These are phyloP conservation scores for Xerocomus cyaneibrunnescens DNA, from an alignment of 1,284 basidiomycete species.

Conservation along the genomic window DNA sequence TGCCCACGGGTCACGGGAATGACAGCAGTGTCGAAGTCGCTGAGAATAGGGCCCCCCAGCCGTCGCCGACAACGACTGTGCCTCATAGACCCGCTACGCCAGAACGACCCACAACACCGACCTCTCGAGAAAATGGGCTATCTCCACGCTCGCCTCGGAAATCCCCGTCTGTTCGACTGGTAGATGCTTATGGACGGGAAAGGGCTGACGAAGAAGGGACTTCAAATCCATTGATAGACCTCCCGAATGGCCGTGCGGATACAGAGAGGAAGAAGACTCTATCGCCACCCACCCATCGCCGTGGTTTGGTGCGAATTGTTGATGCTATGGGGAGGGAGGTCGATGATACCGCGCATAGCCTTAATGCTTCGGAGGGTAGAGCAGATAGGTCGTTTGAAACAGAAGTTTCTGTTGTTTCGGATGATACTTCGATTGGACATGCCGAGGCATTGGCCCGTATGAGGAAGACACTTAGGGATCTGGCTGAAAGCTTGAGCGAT, in stretches of 20 bases:
- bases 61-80: background rate
- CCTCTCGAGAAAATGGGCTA: constrained; percentile 26
- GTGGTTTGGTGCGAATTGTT: constrained; percentile 54
- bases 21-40: background rate
- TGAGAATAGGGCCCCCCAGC: constrained; percentile 1
- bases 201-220: constrained; percentile 17
- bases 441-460: constrained; percentile 55
- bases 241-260: constrained; percentile 15
- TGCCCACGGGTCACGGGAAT: background rate
- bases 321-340: constrained; percentile 69
- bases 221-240: background rate
- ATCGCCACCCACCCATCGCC: constrained; percentile 35
- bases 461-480: constrained; percentile 52
- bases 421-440: constrained; percentile 41
- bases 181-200: constrained; percentile 59
- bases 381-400: constrained; percentile 28
- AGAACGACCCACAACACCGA: constrained; percentile 23
- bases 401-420: constrained; percentile 25
- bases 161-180: constrained; percentile 52
- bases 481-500: constrained; percentile 54
- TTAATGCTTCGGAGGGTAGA: constrained; percentile 21
- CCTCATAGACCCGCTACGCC: constrained; percentile 17
- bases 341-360: constrained; percentile 34
- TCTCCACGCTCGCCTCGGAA: constrained; percentile 42
- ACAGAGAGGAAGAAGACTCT: constrained; percentile 11